These are phyloP conservation scores for Acorus gramineus DNA, from an alignment of 106 monocot species.

Conservation along the genomic window DNA sequence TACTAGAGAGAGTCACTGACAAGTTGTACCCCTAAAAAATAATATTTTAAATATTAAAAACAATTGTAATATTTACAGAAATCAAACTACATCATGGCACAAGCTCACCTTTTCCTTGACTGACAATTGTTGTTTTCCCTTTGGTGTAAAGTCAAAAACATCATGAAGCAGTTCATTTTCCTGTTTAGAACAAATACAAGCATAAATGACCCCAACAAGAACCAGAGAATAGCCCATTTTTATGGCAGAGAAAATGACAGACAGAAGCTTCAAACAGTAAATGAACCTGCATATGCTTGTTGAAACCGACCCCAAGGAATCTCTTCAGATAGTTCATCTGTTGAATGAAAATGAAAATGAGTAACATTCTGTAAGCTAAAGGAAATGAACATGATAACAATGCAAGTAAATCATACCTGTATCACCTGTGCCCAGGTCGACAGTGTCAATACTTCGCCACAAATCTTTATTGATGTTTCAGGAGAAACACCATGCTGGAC, in stretches of 20 bases:
- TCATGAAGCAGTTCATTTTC: conserved; percentile 83
- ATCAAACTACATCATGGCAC: not conserved
- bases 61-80: not conserved
- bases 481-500: conserved; percentile 52
- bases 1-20: too few species aligned
- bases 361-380: not conserved
- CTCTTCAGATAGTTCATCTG: conserved; percentile 92
- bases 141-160: conserved; percentile 54
- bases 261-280: not conserved
- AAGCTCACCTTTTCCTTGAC: conserved; percentile 55
- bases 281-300: conserved; percentile 81
- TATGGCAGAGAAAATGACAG: not conserved
- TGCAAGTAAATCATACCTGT: conserved; percentile 30
- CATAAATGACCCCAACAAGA: not conserved
- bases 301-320: conserved; percentile 79
- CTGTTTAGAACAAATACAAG: conserved; percentile 17
- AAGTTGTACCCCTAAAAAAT: too few species aligned
- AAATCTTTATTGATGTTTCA: conserved; percentile 62
- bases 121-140: conserved; percentile 43
- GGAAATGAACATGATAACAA: not conserved
- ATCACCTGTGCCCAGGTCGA: conserved; percentile 67
- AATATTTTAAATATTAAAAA: too few species aligned
- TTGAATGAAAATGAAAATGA: conserved; percentile 3
- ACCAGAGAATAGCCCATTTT: too few species aligned
- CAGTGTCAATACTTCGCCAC: conserved; percentile 36